These are phyloP conservation scores for Saccharomyces jurei DNA, from an alignment of 805 yeast species.

Conservation along the genomic window DNA sequence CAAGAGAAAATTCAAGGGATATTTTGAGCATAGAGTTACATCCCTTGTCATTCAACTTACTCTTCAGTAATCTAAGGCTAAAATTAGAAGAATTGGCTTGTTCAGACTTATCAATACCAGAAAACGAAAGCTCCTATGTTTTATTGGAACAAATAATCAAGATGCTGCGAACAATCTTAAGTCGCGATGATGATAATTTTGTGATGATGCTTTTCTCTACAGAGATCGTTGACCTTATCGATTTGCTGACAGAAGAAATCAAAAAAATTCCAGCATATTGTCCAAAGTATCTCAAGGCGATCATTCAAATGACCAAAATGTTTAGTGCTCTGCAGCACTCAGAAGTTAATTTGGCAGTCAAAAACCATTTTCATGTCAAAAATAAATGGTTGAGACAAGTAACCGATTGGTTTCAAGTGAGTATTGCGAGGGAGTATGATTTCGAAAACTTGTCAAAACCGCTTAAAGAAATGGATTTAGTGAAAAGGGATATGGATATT, in stretches of 20 bases:
- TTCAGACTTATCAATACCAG: constrained; percentile 16
- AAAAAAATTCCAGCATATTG: constrained; percentile 20
- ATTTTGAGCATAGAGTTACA: constrained; percentile 59
- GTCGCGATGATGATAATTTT: constrained; percentile 28
- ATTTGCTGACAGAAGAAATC: constrained; percentile 24
- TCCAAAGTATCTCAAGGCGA: constrained; percentile 24
- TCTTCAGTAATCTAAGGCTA: constrained; percentile 39
- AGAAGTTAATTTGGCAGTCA: constrained; percentile 21
- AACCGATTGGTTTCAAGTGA: constrained; percentile 47
- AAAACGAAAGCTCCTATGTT: constrained; percentile 26
- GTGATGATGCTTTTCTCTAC: constrained; percentile 30
- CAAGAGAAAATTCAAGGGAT: constrained; percentile 66
- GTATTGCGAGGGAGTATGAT: constrained; percentile 37
- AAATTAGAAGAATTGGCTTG: constrained; percentile 30
- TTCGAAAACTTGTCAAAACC: constrained; percentile 25
- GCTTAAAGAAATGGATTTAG: constrained; percentile 31
- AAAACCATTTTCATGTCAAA: constrained; percentile 41
- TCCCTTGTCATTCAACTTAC: constrained; percentile 44
- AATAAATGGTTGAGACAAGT: constrained; percentile 40
- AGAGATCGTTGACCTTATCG: constrained; percentile 30
- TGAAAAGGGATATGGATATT: constrained; percentile 38
- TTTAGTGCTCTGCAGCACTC: constrained; percentile 26
- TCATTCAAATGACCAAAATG: constrained; percentile 30
- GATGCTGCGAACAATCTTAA: constrained; percentile 36
- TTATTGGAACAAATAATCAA: constrained; percentile 44